phyloP scores from a whole-genome alignment of 2,329 filamentous ascomycete genomes.

The Bipolaris oryzae region DNA sequence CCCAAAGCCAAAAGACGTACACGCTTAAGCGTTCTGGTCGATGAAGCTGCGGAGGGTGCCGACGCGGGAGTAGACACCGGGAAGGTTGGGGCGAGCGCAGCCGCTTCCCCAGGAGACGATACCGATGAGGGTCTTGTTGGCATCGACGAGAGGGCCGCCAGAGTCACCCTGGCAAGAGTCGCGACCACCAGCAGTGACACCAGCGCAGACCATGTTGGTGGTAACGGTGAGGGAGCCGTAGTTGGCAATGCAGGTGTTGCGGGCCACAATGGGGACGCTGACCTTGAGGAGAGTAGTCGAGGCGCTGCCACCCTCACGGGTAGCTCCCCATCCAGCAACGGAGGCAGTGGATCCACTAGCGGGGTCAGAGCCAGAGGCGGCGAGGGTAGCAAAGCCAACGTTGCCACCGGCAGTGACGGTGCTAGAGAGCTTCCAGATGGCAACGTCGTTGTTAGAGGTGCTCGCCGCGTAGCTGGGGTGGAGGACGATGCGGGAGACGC shows the following conservation, averaged over 20 bases:
- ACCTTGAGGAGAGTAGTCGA: slow-evolving; percentile 33
- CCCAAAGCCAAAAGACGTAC: background rate
- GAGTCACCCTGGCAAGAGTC: slow-evolving; percentile 45
- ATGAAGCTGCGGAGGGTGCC: slow-evolving; percentile 28
- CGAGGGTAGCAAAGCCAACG: slow-evolving; percentile 30
- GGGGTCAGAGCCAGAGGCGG: slow-evolving; percentile 33
- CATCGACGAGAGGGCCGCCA: slow-evolving; percentile 35
- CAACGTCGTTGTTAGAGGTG: slow-evolving; percentile 30
- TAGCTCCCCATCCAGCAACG: slow-evolving; percentile 38
- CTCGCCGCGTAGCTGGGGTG: slow-evolving; percentile 29
- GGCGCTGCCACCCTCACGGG: slow-evolving; percentile 13
- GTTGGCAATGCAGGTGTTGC: slow-evolving; percentile 28
- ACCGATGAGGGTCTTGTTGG: slow-evolving; percentile 12
- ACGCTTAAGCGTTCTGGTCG: slow-evolving; percentile 23
- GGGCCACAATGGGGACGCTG: slow-evolving; percentile 36
- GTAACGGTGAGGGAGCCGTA: slow-evolving; percentile 30
- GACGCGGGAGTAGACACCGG: slow-evolving; percentile 37
- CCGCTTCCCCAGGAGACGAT: slow-evolving; percentile 22
- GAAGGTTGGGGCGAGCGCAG: slow-evolving; percentile 28
- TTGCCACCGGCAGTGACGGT: slow-evolving; percentile 31
- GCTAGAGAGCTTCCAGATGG: slow-evolving; percentile 36
- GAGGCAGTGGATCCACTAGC: slow-evolving; percentile 24
- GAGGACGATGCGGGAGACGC: slow-evolving; percentile 24
- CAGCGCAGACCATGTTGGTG: slow-evolving; percentile 38
- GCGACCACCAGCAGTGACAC: slow-evolving; percentile 31